phyloP scores from a whole-genome alignment of 805 yeast genomes.

The Tetrapisispora nanseiensis region DNA sequence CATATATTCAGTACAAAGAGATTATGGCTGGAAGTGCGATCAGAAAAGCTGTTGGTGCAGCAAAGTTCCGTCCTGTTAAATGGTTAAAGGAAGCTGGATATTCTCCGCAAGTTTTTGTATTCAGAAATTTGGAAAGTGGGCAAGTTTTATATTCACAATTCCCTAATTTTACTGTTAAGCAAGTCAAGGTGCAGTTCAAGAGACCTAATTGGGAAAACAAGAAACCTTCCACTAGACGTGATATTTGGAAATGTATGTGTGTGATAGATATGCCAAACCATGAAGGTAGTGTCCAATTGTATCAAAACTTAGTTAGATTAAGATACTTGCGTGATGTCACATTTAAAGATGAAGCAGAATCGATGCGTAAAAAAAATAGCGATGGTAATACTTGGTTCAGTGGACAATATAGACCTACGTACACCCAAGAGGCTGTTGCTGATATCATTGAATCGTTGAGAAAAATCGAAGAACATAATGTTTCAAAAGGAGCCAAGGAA shows the following conservation, averaged over 20 bases:
- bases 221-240: conserved; percentile 69
- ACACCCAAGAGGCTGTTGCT: conserved; percentile 84
- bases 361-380: conserved; percentile 58
- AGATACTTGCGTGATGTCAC: conserved; percentile 62
- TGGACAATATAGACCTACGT: conserved; percentile 83
- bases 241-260: conserved; percentile 85
- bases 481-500: conserved; percentile 18
- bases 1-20: too few relatives aligned
- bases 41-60: conserved; percentile 8
- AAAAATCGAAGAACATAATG: neutral
- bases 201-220: conserved; percentile 87
- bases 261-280: conserved; percentile 58
- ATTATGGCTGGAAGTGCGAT: neutral
- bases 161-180: conserved; percentile 42
- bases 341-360: conserved; percentile 50
- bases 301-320: conserved; percentile 62
- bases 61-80: conserved; percentile 42
- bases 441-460: conserved; percentile 47
- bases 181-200: conserved; percentile 50
- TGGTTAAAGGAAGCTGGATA: conserved; percentile 52
- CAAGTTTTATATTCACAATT: conserved; percentile 85
- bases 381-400: conserved; percentile 80
- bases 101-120: conserved; percentile 78
- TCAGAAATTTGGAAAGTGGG: conserved; percentile 79
- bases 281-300: conserved; percentile 61